These are phyloP conservation scores for Fistulifera pelliculosa DNA, from an alignment of 108 stramenopile species.

Conservation along the genomic window DNA sequence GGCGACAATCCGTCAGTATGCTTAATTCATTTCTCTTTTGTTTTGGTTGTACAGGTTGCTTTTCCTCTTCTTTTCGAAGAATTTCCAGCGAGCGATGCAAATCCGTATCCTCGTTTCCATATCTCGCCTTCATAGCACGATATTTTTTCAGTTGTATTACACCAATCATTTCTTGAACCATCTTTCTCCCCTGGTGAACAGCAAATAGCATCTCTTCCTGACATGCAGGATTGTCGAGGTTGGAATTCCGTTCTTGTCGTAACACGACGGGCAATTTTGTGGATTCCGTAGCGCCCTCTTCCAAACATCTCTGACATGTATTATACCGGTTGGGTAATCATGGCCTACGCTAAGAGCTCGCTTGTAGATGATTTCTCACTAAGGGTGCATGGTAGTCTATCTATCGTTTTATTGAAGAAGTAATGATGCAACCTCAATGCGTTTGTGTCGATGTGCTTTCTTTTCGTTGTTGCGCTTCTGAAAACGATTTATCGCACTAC, in stretches of 20 bases:
- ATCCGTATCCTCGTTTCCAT: constrained; percentile 11
- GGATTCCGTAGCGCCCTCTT: constrained; percentile 76
- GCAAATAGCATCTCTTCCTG: constrained; percentile 81
- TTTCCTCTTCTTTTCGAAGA: too few relatives aligned
- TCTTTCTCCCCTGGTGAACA: constrained; percentile 74
- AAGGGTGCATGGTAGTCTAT: constrained; percentile 67
- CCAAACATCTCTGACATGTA: constrained; percentile 67
- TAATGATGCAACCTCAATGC: too few relatives aligned
- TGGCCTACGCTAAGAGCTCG: constrained; percentile 71
- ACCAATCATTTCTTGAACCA: constrained; percentile 71
- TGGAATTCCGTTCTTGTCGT: constrained; percentile 2
- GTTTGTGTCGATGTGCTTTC: too few relatives aligned
- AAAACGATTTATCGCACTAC: too few relatives aligned
- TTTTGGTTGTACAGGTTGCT: too few relatives aligned
- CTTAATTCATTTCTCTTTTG: too few relatives aligned
- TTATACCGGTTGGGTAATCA: constrained; percentile 85
- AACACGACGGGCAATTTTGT: constrained; percentile 55
- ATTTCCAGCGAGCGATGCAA: too few relatives aligned
- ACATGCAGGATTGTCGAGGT: constrained; percentile 12
- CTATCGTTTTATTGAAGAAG: too few relatives aligned
- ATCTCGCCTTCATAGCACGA: constrained; percentile 45
- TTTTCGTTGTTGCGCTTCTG: too few relatives aligned
- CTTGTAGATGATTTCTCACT: constrained; percentile 89
- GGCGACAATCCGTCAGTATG: too few relatives aligned
- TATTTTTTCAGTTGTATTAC: constrained; percentile 77